phyloP scores from a whole-genome alignment of 1,284 basidiomycete species.

The Wallemia ichthyophaga region DNA sequence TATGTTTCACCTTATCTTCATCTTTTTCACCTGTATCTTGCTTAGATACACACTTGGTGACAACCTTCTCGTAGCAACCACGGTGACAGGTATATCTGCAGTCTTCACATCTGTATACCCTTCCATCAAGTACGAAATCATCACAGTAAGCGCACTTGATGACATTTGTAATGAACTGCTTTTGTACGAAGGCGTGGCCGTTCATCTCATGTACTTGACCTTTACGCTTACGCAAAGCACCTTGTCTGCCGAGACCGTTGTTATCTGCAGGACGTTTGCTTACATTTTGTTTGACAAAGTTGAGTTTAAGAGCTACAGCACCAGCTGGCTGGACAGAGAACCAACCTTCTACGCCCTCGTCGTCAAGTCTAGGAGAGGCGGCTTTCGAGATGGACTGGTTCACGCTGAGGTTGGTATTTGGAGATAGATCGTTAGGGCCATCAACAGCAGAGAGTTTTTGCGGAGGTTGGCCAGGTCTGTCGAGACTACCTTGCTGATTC shows the following conservation, averaged over 20 bases:
- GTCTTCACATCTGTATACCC: constrained; percentile 96
- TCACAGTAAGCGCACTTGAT: constrained; percentile 95
- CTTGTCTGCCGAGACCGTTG: constrained; percentile 79
- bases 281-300: constrained; percentile 92
- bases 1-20: constrained; percentile 96
- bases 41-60: constrained; percentile 99
- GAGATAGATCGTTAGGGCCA: background rate
- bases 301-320: constrained; percentile 50
- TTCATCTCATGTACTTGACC: constrained; percentile 98
- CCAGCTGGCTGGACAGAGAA: constrained; percentile 96
- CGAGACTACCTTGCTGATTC: background rate
- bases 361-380: background rate
- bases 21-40: constrained; percentile 59
- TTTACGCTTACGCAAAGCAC: constrained; percentile 88
- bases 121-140: constrained; percentile 86
- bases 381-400: background rate
- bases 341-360: constrained; percentile 85
- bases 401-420: background rate
- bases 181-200: constrained; percentile 88
- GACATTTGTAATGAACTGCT: constrained; percentile 82
- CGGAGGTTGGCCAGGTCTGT: background rate
- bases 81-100: constrained; percentile 97
- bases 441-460: background rate
- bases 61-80: constrained; percentile 95
- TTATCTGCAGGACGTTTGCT: constrained; percentile 56